Base-by-base conservation (phyloP, 2,329 filamentous ascomycete genomes). In the Exutisphaerella laricina region DNA sequence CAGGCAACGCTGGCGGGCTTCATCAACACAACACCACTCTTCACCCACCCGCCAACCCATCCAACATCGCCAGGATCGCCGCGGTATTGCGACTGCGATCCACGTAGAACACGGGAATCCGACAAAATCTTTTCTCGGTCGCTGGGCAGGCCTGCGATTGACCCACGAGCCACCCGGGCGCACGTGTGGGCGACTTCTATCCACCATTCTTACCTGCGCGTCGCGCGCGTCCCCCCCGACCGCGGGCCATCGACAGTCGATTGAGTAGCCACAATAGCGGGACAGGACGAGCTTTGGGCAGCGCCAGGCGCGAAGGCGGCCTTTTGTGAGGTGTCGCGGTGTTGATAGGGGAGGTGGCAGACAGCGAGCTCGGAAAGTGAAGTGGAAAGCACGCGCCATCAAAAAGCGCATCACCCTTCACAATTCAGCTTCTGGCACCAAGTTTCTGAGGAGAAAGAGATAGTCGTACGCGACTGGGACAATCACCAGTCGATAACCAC, bases 61-160 rank as follows among this genome's bases (percentile, higher is more conserved):
- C 58, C 59, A 54, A 57, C 57, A 51, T 45, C 50, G 49, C 52
- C 53, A 43, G 40, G 33, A 12, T 5, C 33, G 18, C 33, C 33
- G 33, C 33, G 33, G 23, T 35, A 35, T 35, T 23, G 33, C 33
- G 33, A 35, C 33, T 48, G 45, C 48, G 45, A 43, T 33, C 32
- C 34, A 30, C 25, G 21, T 37, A 43, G 26, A 33, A 30, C 26
- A 34, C 47, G 43, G 46, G 37, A 45, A 48, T 37, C 20, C 32
- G 30, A 38, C 43, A 25, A 22, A 39, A 34, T 33, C 39, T 45
- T 39, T n/a, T n/a, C n/a, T 46, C 50, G 54, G 53, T 58, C 57
- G 55, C 55, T 51, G 53, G n/a, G 58, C 57, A 42, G 59, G 57
- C 56, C 54, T 50, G 46, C 55, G 57, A 57, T 54, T 55, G 50